Base-by-base conservation (phyloP, 306 rosid species). In the Cicer judaicum region DNA sequence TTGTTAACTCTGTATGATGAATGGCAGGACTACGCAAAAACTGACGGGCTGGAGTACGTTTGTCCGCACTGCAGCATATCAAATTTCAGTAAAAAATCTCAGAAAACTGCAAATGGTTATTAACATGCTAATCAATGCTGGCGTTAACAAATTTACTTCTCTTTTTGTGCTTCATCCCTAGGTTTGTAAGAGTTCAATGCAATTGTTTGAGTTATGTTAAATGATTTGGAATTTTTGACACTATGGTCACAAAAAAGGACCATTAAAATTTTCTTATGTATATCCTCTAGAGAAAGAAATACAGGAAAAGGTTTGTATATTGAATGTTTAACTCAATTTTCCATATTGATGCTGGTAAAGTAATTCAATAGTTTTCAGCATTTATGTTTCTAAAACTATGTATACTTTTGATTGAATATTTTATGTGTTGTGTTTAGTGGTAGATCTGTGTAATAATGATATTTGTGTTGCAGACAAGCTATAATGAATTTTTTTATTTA, bases 21-120 rank as follows among this genome's bases (percentile, higher is more conserved):
- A 62, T 79, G 78, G 64, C 93, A 94, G 97, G 97, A 94, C 88
- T 94, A 94, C 56, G 98, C 98, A 13, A 94, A 91, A 86, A 94
- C 97, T 24, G 98, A 94, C 64, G 98, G 98, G 57, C 87, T 94
- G 65, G 97, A 94, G 75, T 94, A 94, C 78, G 85, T 94, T 44
- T 94, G 98, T 81, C 98, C 97, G 4, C 97, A 89, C 68, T 94
- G 98, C 85, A 90, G 93, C 76, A 70, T 88, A 12, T 88, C 92
- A 70, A 90, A 85, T 71, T 91, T 83, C 89, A 90, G 88, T 83
- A 94, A 94, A 82, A 94, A 90, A 74, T 81, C 97, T 19, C 96
- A 86, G 78, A 90, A 91, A 85, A 73, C 85, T 19, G 56, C 91
- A 48, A 93, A 91, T 76, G 97, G 98, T 14, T 66, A 70, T 60